phyloP scores from a whole-genome alignment of 495 filamentous ascomycete species.

The Tuber microsphaerosporum region DNA sequence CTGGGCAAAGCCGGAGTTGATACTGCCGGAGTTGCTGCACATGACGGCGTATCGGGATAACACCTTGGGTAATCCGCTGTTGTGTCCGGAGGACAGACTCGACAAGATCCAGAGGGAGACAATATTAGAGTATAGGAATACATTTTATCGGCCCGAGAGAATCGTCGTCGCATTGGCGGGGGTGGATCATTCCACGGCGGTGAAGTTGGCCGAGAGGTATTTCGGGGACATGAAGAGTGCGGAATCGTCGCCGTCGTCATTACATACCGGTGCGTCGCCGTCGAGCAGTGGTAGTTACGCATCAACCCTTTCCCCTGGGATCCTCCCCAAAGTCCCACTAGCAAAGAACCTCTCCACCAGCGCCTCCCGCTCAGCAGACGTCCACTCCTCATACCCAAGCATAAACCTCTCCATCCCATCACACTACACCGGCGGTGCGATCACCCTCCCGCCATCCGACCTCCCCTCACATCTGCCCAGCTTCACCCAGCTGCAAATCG shows the following conservation, averaged over 20 bases:
- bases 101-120: conserved; percentile 63
- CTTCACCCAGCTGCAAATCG: conserved; percentile 85
- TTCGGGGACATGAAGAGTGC: conserved; percentile 78
- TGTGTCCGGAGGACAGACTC: conserved; percentile 82
- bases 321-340: conserved; percentile 84
- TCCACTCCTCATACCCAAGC: conserved; percentile 39
- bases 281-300: conserved; percentile 33
- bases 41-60: conserved; percentile 92
- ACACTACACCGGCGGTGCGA: conserved; percentile 89
- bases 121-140: conserved; percentile 69
- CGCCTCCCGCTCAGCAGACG: conserved; percentile 54
- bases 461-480: conserved; percentile 66
- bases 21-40: conserved; percentile 89
- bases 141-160: conserved; percentile 80
- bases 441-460: conserved; percentile 72
- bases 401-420: conserved; percentile 44
- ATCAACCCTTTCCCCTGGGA: conserved; percentile 45
- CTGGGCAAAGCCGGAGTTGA: conserved; percentile 94
- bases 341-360: conserved; percentile 81
- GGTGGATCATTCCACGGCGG: conserved; percentile 71
- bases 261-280: conserved; percentile 39
- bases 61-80: conserved; percentile 84
- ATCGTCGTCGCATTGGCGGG: conserved; percentile 95
- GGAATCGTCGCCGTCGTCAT: conserved; percentile 45
- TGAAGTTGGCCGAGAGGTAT: conserved; percentile 69